These are phyloP conservation scores for Urtica urens DNA, from an alignment of 306 rosid genomes.

Conservation along the genomic window DNA sequence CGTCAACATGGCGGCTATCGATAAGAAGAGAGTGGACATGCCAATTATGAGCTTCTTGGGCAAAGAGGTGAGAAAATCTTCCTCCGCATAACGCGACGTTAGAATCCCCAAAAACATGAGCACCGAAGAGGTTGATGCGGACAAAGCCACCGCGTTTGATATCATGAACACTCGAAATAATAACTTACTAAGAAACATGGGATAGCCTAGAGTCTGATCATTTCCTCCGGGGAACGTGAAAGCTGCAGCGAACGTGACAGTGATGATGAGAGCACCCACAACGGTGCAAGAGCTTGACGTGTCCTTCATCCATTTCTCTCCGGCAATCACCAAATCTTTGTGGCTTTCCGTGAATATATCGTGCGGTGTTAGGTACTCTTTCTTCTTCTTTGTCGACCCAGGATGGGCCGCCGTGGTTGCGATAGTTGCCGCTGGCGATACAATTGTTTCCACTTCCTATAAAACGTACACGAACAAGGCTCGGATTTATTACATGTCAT, in stretches of 20 bases:
- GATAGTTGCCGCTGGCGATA: not conserved
- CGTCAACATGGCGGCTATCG: slow-evolving; percentile 1
- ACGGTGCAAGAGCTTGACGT: not conserved
- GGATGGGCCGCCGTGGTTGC: not conserved
- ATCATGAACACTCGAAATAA: not conserved
- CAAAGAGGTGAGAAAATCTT: slow-evolving; percentile 1
- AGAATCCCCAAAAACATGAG: slow-evolving; percentile 1
- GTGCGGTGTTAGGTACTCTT: not conserved
- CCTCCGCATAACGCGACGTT: not conserved
- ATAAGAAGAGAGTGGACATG: not conserved
- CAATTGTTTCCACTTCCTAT: not conserved
- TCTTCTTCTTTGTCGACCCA: not conserved
- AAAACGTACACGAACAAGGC: not conserved
- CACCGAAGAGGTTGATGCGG: not conserved
- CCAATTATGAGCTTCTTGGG: not conserved
- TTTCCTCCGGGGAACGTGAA: not conserved
- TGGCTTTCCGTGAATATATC: not conserved
- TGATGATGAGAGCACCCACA: slow-evolving; percentile 2
- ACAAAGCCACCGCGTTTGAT: not conserved
- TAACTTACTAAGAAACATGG: not conserved
- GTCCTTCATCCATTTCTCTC: slow-evolving; percentile 8
- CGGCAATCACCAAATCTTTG: not conserved
- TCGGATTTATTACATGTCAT: not conserved
- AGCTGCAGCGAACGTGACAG: not conserved
- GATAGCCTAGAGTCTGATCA: not conserved